These are phyloP conservation scores for Aaosphaeria pasadenensis DNA, from an alignment of 2,329 filamentous ascomycete species.

Conservation along the genomic window DNA sequence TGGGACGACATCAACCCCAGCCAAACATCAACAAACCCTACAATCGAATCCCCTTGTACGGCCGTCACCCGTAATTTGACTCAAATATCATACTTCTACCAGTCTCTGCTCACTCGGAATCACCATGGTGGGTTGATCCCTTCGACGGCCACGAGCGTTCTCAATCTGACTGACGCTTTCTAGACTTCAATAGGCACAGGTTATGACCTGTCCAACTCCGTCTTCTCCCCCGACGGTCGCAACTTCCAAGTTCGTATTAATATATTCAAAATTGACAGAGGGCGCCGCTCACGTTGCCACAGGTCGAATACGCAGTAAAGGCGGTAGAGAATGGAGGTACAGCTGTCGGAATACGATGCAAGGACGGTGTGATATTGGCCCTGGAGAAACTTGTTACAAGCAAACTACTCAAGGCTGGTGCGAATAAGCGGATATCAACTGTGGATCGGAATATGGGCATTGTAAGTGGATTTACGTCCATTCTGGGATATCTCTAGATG, in stretches of 20 bases:
- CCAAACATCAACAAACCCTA: background rate
- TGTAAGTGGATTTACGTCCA: slow-evolving; percentile 54
- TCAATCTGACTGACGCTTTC: slow-evolving; percentile 5
- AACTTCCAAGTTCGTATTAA: slow-evolving; percentile 80
- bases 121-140: slow-evolving; percentile 26
- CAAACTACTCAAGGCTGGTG: slow-evolving; percentile 90
- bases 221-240: slow-evolving; percentile 97
- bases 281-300: slow-evolving; percentile 8
- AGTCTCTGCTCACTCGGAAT: slow-evolving; percentile 1
- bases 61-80: slow-evolving; percentile 1
- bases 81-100: slow-evolving; percentile 7
- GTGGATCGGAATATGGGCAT: slow-evolving; percentile 91
- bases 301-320: slow-evolving; percentile 95
- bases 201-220: slow-evolving; percentile 98
- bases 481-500: background rate
- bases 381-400: slow-evolving; percentile 95
- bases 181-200: slow-evolving; percentile 99
- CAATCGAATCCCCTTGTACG: slow-evolving; percentile 5
- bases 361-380: slow-evolving; percentile 92
- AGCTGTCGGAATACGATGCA: slow-evolving; percentile 92
- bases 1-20: slow-evolving; percentile 19
- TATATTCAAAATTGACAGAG: too few species aligned
- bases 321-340: slow-evolving; percentile 98
- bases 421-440: slow-evolving; percentile 96
- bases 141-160: background rate